Base-by-base conservation (phyloP, 2,329 filamentous ascomycete species). In the Venturia carpophila region DNA sequence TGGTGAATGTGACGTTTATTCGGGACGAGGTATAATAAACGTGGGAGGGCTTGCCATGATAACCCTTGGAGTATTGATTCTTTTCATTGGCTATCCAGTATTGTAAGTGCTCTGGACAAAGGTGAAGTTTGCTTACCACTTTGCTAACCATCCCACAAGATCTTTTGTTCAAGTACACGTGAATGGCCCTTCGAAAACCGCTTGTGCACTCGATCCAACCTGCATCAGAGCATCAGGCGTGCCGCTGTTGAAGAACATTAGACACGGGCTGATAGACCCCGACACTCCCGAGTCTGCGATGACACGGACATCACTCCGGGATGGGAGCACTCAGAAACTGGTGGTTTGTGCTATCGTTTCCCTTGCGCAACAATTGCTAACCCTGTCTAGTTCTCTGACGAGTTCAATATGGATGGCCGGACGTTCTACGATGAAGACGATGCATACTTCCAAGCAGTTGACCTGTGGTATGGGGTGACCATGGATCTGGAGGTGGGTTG, bases 361-460 rank as follows among this genome's bases (percentile, higher is more conserved):
- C 15, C 6, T 21, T 61, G 19, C 15, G 27, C 47, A 24, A 62
- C 67, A 70, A 27, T 67, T 60, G 17, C 52, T 39, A 21, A 43
- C 13, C 11, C 15, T 5, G 37, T 58, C 39, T 67, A 84, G 79
- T 89, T 88, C 71, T 89, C 87, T 3, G 87, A 90, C 71, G 87
- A 90, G 71, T 90, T 90, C 74, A 88, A 88, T 68, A 81, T 75
- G 1, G 80, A 83, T 61, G 87, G 86, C 21, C 81, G 87, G 61
- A 87, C 86, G 3, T 90, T 90, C 70, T 90, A 89, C 71, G 82
- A 86, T 49, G 85, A 83, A 6, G 87, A 90, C 70, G 87, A 90
- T 71, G 82, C 87, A 0, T 90, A 81, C 71, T 89, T 86, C 70
- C 82, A 87, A 71, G 87, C 80, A 30, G 81, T 88, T 43, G 86